Conservation (phyloP, 1,284 basidiomycete genomes). For the Ustilago shanxiensis region DNA sequence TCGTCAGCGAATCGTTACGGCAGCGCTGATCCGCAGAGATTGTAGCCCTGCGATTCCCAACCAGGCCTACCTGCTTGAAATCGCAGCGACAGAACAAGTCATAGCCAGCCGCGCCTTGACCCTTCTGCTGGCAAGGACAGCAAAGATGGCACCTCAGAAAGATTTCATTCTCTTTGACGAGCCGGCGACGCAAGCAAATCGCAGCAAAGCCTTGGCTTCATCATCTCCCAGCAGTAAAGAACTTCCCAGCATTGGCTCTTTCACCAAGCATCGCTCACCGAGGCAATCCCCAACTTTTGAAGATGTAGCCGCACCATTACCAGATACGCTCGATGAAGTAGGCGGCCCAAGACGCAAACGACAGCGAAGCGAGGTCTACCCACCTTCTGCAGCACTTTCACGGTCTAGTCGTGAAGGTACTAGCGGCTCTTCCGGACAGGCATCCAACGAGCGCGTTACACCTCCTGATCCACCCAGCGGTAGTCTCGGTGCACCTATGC, state of each 20-base stretch:
- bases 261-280: constrained; percentile 50
- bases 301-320: constrained; percentile 29
- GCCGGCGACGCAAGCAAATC: constrained; percentile 14
- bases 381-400: constrained; percentile 16
- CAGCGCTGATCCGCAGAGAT: no score
- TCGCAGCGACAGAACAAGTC: neutral
- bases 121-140: constrained; percentile 7
- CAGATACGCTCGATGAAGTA: constrained; percentile 22
- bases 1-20: no score
- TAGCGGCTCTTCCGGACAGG: constrained; percentile 16
- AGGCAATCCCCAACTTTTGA: constrained; percentile 49
- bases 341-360: constrained; percentile 52
- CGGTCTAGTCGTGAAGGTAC: constrained; percentile 33
- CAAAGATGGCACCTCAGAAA: constrained; percentile 36
- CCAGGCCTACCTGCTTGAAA: neutral
- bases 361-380: constrained; percentile 43
- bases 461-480: constrained; percentile 43
- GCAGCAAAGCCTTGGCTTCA: constrained; percentile 3
- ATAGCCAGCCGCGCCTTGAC: neutral
- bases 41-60: neutral
- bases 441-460: constrained; percentile 28
- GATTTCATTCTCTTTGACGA: constrained; percentile 64
- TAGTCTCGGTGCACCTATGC: constrained; percentile 52
- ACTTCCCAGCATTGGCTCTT: constrained; percentile 13
- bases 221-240: constrained; percentile 11